Conservation (phyloP, 352 stramenopile species). For the Phytopythium montanum region DNA sequence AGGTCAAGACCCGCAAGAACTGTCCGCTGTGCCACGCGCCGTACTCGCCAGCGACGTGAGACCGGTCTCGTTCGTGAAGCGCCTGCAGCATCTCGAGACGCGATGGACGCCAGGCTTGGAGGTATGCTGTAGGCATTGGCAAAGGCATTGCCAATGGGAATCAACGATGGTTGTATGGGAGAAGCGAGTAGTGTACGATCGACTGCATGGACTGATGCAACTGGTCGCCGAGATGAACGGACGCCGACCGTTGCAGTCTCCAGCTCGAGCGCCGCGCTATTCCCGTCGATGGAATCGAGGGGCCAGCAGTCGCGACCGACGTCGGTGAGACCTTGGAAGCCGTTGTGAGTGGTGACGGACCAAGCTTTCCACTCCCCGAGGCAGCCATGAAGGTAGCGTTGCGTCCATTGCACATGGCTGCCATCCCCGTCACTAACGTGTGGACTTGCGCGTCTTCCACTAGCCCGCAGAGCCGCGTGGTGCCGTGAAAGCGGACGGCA, state of each 20-base stretch:
- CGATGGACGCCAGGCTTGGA: not conserved
- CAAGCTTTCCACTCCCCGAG: not conserved
- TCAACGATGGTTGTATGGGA: not conserved
- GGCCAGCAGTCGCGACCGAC: not conserved
- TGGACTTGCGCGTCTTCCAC: not conserved
- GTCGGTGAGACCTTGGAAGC: not conserved
- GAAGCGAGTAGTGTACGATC: not conserved
- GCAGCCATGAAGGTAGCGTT: not conserved
- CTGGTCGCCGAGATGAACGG: not conserved
- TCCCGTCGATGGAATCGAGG: not conserved
- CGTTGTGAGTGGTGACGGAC: not conserved
- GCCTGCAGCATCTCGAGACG: not conserved
- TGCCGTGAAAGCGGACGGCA: not conserved
- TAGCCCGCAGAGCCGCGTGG: not conserved
- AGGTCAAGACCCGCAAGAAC: slow-evolving; percentile 75
- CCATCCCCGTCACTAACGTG: not conserved
- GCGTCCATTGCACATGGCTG: not conserved
- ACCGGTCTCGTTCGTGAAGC: not conserved
- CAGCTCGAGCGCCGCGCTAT: not conserved
- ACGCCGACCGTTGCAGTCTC: not conserved
- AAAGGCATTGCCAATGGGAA: not conserved
- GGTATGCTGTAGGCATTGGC: not conserved
- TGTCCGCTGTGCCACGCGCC: slow-evolving; percentile 89
- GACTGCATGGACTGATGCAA: not conserved
- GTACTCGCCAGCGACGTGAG: slow-evolving; percentile 22